Evolutionary conservation across 768 basidiomycete species (phyloP).

Genomic region (Amyloporia xantha): DNA sequence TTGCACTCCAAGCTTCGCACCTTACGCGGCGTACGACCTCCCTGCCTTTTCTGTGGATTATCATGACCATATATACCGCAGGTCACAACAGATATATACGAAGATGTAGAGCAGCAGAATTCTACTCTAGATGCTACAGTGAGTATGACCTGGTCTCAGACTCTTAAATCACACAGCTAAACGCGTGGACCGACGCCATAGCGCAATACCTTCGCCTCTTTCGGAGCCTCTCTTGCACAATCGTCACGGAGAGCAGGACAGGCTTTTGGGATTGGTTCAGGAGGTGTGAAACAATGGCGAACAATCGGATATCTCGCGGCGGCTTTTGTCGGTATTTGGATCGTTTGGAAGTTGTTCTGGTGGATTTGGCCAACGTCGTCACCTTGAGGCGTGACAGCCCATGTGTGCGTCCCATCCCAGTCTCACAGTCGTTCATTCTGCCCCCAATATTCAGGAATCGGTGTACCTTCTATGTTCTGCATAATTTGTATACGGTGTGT

Average conservation of each 20-base stretch:
- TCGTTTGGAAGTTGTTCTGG: constrained; percentile 18
- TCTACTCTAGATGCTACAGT: constrained; percentile 72
- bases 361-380: constrained; percentile 19
- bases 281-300: constrained; percentile 62
- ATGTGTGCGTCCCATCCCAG: neutral
- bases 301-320: constrained; percentile 56
- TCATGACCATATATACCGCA: constrained; percentile 23
- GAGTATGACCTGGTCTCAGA: constrained; percentile 19
- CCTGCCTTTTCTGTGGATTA: constrained; percentile 1
- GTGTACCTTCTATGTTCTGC: too few relatives aligned
- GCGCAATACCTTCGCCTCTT: constrained; percentile 62
- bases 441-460: neutral
- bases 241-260: constrained; percentile 65
- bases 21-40: constrained; percentile 58
- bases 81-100: constrained; percentile 86
- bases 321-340: constrained; percentile 37
- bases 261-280: constrained; percentile 65
- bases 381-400: neutral
- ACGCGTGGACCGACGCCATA: constrained; percentile 24
- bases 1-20: constrained; percentile 81
- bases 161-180: neutral
- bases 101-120: constrained; percentile 81
- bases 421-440: neutral
- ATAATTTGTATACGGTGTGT: too few relatives aligned
- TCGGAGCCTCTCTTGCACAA: constrained; percentile 55